These are phyloP conservation scores for Aspergillus piperis DNA, from an alignment of 2,329 filamentous ascomycete species.

Conservation along the genomic window DNA sequence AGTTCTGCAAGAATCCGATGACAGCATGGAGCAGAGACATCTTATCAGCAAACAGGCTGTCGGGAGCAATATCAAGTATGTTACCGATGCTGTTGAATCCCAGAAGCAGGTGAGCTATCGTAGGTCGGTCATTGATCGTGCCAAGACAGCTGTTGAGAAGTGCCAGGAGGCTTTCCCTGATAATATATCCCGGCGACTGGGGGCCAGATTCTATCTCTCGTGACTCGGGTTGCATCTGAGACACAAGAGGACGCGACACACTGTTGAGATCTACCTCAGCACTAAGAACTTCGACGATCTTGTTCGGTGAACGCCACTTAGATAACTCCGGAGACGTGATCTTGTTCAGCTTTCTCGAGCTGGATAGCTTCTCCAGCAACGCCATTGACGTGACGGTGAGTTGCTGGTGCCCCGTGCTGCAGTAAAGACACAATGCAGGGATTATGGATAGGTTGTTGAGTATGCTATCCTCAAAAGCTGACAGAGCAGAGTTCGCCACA, in stretches of 20 bases:
- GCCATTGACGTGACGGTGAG: slow-evolving; percentile 78
- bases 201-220: slow-evolving; percentile 74
- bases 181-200: slow-evolving; percentile 71
- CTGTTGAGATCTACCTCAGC: slow-evolving; percentile 75
- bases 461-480: slow-evolving; percentile 91
- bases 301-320: slow-evolving; percentile 69
- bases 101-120: slow-evolving; percentile 84
- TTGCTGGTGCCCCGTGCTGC: slow-evolving; percentile 77
- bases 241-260: slow-evolving; percentile 72
- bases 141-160: slow-evolving; percentile 81
- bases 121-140: slow-evolving; percentile 74
- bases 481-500: slow-evolving; percentile 73
- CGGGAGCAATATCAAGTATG: slow-evolving; percentile 66
- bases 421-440: slow-evolving; percentile 81
- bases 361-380: slow-evolving; percentile 81
- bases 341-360: slow-evolving; percentile 76
- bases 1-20: slow-evolving; percentile 68
- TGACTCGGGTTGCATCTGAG: slow-evolving; percentile 64
- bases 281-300: slow-evolving; percentile 85
- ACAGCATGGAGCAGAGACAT: slow-evolving; percentile 83
- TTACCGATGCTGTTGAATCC: slow-evolving; percentile 79
- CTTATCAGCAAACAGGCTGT: slow-evolving; percentile 69
- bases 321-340: slow-evolving; percentile 64
- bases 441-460: slow-evolving; percentile 77
- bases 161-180: slow-evolving; percentile 81